Conservation (phyloP, 2,329 filamentous ascomycete species). For the Basipetospora chlamydospora region DNA sequence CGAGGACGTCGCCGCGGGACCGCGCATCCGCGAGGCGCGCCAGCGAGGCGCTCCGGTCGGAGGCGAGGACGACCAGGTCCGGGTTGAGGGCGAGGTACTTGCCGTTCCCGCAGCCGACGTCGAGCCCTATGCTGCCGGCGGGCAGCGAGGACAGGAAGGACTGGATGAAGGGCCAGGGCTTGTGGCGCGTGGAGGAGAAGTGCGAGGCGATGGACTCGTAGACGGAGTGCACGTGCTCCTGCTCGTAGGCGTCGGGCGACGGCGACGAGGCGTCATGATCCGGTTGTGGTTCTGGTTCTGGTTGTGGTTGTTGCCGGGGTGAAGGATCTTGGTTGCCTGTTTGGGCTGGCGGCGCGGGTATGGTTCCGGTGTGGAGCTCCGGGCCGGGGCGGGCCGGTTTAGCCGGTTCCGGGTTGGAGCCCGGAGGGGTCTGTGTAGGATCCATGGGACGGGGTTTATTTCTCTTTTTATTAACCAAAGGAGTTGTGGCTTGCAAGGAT, state of each 20-base stretch:
- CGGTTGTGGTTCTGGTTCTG: conserved; percentile 11
- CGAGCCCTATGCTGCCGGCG: conserved; percentile 66
- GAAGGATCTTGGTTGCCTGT: too few relatives aligned
- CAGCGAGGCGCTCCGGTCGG: conserved; percentile 55
- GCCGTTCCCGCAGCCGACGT: conserved; percentile 92
- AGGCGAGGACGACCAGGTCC: conserved; percentile 60
- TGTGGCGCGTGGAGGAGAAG: conserved; percentile 66
- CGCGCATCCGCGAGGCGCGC: conserved; percentile 29
- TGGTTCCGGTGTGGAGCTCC: background rate
- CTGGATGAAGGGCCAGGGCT: conserved; percentile 87
- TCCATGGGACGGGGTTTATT: background rate
- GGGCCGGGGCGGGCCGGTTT: background rate
- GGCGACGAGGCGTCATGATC: background rate
- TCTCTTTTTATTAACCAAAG: background rate
- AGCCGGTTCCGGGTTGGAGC: background rate
- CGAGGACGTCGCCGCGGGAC: conserved; percentile 48
- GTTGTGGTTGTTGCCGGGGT: conserved; percentile 7
- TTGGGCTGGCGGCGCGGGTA: background rate
- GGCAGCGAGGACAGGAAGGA: conserved; percentile 53
- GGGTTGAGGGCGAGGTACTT: conserved; percentile 80
- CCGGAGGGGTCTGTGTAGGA: background rate
- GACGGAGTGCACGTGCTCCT: conserved; percentile 75
- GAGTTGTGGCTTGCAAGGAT: too few relatives aligned
- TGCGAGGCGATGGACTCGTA: conserved; percentile 80
- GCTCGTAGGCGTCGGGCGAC: conserved; percentile 52